These are phyloP conservation scores for Neurospora sublineolata DNA, from an alignment of 495 filamentous ascomycete genomes.

Conservation along the genomic window DNA sequence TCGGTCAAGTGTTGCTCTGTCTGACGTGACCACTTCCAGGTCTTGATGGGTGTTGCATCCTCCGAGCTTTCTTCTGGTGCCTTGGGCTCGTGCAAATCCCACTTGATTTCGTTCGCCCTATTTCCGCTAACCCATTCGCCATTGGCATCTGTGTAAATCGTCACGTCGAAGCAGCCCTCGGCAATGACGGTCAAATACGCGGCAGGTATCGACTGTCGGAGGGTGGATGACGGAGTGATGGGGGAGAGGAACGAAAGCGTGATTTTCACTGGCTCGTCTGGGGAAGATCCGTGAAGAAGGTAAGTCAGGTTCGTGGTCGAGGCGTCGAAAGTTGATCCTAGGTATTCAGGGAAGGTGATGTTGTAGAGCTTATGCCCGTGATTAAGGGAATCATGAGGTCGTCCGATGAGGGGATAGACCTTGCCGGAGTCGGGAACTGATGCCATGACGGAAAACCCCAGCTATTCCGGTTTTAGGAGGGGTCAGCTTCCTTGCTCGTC, in stretches of 20 bases:
- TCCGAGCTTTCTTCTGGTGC: slow-evolving; percentile 2
- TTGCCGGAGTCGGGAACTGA: slow-evolving; percentile 54
- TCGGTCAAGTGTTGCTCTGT: slow-evolving; percentile 65
- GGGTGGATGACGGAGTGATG: slow-evolving; percentile 82
- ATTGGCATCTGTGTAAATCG: slow-evolving; percentile 79
- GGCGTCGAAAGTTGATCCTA: slow-evolving; percentile 76
- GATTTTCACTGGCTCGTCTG: slow-evolving; percentile 39
- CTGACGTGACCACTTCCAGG: slow-evolving; percentile 50
- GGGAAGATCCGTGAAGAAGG: slow-evolving; percentile 41
- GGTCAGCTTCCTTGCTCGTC: background rate
- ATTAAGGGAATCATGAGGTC: slow-evolving; percentile 69
- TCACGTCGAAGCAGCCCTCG: slow-evolving; percentile 58
- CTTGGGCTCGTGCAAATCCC: slow-evolving; percentile 44
- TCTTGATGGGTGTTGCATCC: slow-evolving; percentile 28
- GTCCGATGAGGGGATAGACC: slow-evolving; percentile 80
- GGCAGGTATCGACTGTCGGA: slow-evolving; percentile 83
- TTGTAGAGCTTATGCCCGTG: slow-evolving; percentile 41
- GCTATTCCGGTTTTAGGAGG: slow-evolving; percentile 21
- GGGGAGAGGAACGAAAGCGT: slow-evolving; percentile 83
- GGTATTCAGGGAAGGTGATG: slow-evolving; percentile 58
- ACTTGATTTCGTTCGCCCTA: slow-evolving; percentile 52
- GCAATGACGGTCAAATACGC: slow-evolving; percentile 72
- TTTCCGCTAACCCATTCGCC: slow-evolving; percentile 83
- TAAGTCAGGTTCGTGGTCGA: slow-evolving; percentile 91
- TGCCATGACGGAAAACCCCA: slow-evolving; percentile 75